Evolutionary conservation across 139 green algal species (phyloP).

Genomic region (Chlorella sp.): DNA sequence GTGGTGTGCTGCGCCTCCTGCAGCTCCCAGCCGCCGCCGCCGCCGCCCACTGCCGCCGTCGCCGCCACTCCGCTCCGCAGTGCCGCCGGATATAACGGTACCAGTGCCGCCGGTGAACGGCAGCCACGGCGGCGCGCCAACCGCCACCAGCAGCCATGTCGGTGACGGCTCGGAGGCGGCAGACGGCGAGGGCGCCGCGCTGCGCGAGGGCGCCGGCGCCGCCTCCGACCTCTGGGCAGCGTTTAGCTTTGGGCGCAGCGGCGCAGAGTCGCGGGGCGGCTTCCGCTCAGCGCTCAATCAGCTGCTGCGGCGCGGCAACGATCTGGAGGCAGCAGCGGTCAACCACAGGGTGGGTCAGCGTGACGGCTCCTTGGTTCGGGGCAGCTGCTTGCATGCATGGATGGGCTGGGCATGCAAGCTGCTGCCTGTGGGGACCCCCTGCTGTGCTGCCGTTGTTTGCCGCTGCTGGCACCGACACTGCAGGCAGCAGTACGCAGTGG

Average conservation of each 20-base stretch:
- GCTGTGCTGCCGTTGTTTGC: too few species aligned
- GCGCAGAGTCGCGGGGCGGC: constrained; percentile 14
- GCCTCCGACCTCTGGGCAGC: not conserved
- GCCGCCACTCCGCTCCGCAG: not conserved
- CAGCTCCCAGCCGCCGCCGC: not conserved
- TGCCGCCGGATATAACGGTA: constrained; percentile 5
- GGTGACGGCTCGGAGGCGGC: not conserved
- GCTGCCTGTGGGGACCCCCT: too few species aligned
- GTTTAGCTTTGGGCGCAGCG: not conserved
- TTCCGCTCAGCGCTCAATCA: not conserved
- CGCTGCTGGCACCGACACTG: too few species aligned
- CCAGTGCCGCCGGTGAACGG: not conserved
- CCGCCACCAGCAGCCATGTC: constrained; percentile 19
- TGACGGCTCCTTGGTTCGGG: too few species aligned
- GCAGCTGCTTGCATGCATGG: too few species aligned
- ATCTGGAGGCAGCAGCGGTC: constrained; percentile 55
- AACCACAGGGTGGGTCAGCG: constrained; percentile 57
- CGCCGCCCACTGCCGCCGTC: not conserved
- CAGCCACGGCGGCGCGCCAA: not conserved
- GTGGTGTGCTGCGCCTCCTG: not conserved
- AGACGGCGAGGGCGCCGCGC: not conserved
- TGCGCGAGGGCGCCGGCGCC: not conserved
- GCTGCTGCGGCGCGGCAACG: constrained; percentile 40
- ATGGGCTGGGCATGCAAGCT: too few species aligned
- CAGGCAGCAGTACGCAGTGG: too few species aligned